Evolutionary conservation across 148 eudicot species (phyloP).

Genomic region (Amaranthus hypochondriacus): DNA sequence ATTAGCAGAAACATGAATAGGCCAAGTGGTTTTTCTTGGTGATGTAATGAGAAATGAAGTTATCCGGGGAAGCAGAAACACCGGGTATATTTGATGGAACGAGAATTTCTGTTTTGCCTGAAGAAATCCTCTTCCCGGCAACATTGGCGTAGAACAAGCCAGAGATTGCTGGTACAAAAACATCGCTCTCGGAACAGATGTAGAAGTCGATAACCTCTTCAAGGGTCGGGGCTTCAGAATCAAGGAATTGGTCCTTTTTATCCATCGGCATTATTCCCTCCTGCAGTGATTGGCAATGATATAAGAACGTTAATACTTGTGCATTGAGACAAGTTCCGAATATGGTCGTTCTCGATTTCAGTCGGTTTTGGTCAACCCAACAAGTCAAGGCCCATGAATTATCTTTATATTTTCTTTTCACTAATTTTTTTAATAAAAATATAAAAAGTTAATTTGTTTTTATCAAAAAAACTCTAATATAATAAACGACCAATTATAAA

Average conservation of each 20-base stretch:
- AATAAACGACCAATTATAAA: no score
- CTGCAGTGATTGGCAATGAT: constrained; percentile 32
- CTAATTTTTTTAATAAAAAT: no score
- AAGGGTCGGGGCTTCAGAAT: constrained; percentile 48
- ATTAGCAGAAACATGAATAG: constrained; percentile 82
- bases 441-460: no score
- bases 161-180: constrained; percentile 87
- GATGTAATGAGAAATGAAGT: constrained; percentile 64
- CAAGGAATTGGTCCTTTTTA: constrained; percentile 61
- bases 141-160: constrained; percentile 89
- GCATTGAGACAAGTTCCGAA: background rate
- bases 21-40: constrained; percentile 85
- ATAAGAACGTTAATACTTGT: background rate
- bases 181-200: constrained; percentile 77
- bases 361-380: no score
- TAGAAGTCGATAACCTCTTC: constrained; percentile 85
- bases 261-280: constrained; percentile 86
- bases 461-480: no score
- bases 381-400: no score
- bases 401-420: no score
- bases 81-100: constrained; percentile 59
- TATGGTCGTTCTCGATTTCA: no score
- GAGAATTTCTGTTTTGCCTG: constrained; percentile 83
- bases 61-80: constrained; percentile 44
- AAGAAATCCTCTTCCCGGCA: constrained; percentile 81